Evolutionary conservation across 1,139 yeast genomes (phyloP).

Genomic region (Pichia sp.): DNA sequence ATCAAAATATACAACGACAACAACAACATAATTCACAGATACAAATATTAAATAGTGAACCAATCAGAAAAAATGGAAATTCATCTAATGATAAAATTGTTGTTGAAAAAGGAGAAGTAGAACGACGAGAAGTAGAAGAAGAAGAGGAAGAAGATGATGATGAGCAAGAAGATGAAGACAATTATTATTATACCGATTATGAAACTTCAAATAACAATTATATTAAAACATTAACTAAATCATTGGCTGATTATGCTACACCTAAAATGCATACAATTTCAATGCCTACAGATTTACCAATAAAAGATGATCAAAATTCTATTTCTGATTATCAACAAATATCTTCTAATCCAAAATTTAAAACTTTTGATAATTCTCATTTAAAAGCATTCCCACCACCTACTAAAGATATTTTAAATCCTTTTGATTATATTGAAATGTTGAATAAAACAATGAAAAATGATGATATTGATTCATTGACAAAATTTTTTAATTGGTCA

Average conservation of each 20-base stretch:
- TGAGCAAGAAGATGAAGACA: conserved; percentile 5
- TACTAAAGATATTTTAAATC: background rate
- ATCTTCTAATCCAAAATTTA: background rate
- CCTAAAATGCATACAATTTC: background rate
- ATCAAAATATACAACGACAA: background rate
- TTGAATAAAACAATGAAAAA: conserved; percentile 26
- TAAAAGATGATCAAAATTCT: background rate
- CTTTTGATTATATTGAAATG: conserved; percentile 24
- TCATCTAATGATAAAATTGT: background rate
- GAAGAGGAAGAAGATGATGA: conserved; percentile 8
- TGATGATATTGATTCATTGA: conserved; percentile 22
- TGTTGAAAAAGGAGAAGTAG: background rate
- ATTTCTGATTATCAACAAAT: background rate
- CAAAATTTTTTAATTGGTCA: conserved; percentile 28
- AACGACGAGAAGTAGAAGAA: background rate
- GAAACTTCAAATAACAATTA: conserved; percentile 18
- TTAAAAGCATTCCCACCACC: conserved; percentile 14
- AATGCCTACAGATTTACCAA: background rate
- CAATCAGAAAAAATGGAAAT: too few relatives aligned
- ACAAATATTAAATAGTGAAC: too few relatives aligned
- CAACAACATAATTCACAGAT: too few relatives aligned
- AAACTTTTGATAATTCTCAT: background rate
- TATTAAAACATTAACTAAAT: conserved; percentile 21
- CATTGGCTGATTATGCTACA: conserved; percentile 7
- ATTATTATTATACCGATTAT: background rate